phyloP scores from a whole-genome alignment of 371 early-diverging fungal species.

The Syncephalastrum monosporum region DNA sequence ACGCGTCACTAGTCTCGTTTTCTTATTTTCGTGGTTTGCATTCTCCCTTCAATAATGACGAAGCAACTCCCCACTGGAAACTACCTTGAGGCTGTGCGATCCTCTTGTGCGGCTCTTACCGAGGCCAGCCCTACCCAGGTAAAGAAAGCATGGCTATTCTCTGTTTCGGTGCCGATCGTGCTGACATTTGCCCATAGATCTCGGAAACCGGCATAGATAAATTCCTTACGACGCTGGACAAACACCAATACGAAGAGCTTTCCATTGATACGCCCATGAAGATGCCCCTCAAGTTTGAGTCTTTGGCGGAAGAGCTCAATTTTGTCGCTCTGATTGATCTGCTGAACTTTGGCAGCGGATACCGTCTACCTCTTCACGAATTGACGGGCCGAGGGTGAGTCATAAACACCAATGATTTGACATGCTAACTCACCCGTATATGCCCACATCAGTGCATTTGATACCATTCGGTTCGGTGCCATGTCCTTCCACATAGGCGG shows the following conservation, averaged over 20 bases:
- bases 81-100: conserved; percentile 33
- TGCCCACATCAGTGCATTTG: conserved; percentile 51
- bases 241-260: conserved; percentile 34
- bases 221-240: conserved; percentile 30
- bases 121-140: conserved; percentile 30
- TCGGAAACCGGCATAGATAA: conserved; percentile 23
- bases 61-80: conserved; percentile 29
- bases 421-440: not conserved
- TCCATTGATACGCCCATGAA: conserved; percentile 53
- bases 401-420: not conserved
- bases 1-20: no score
- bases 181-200: conserved; percentile 12
- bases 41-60: not conserved
- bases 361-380: conserved; percentile 63
- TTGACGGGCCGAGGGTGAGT: conserved; percentile 60
- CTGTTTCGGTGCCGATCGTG: not conserved
- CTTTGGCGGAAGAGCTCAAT: conserved; percentile 71
- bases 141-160: not conserved
- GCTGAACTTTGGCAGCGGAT: conserved; percentile 72
- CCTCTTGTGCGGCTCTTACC: conserved; percentile 27
- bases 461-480: conserved; percentile 79
- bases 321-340: conserved; percentile 71
- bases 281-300: conserved; percentile 75
- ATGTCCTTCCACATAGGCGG: conserved; percentile 79
- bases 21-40: no score